Evolutionary conservation across 257 asterid genomes (phyloP).

Genomic region (Haberlea rhodopensis): DNA sequence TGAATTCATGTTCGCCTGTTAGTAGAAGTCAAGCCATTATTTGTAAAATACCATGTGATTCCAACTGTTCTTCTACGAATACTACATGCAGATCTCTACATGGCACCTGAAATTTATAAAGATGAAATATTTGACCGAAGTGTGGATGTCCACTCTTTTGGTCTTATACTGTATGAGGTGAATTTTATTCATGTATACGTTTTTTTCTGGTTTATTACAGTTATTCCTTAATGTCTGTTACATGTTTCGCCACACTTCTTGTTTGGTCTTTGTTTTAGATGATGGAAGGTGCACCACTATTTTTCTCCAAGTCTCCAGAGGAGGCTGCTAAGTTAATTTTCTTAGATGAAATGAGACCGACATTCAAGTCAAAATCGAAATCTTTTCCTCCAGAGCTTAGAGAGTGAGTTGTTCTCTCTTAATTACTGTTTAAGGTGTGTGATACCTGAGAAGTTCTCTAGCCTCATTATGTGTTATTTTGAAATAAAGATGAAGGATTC

Average conservation of each 20-base stretch:
- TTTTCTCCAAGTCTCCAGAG: conserved; percentile 71
- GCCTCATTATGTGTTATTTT: too few relatives aligned
- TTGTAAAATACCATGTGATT: not conserved
- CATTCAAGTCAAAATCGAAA: conserved; percentile 75
- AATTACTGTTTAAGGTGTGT: not conserved
- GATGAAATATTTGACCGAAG: conserved; percentile 74
- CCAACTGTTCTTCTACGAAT: conserved; percentile 9
- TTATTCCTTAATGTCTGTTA: not conserved
- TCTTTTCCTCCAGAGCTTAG: conserved; percentile 62
- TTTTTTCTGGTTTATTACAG: not conserved
- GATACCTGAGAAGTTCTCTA: too few relatives aligned
- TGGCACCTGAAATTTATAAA: conserved; percentile 81
- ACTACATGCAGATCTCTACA: conserved; percentile 52
- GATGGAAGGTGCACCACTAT: conserved; percentile 81
- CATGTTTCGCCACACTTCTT: conserved; percentile 2
- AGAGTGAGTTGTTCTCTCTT: conserved; percentile 56
- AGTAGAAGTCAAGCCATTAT: not conserved
- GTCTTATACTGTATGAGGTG: conserved; percentile 86
- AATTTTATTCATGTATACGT: not conserved
- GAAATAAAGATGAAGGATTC: too few relatives aligned
- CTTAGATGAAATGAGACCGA: conserved; percentile 74
- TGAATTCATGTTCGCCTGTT: not conserved
- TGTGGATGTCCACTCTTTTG: conserved; percentile 86
- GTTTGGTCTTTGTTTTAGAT: conserved; percentile 45
- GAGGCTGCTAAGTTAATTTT: conserved; percentile 64